Evolutionary conservation across 2,329 filamentous ascomycete species (phyloP), one percentile per base, ranked within the genome.

Genomic region (Pseudocercospora eumusae): DNA sequence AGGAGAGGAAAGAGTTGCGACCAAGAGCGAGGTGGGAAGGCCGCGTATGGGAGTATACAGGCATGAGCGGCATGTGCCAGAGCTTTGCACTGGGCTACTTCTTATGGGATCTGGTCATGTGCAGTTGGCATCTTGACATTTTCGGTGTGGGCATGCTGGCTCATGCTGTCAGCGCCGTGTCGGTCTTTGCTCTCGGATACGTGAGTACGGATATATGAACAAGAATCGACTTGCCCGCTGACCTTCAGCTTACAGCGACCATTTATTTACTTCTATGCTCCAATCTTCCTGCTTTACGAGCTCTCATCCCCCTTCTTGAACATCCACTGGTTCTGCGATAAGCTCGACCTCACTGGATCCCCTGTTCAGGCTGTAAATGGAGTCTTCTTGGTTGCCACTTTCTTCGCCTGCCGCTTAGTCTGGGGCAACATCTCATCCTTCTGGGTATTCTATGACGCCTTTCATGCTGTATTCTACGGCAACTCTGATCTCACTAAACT

Each of bases 251-350:
- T 6, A 27, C 28, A 95, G 91, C 84, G 90, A 63, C 91, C 91
- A 1, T 93, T 93, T 71, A 83, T 93, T 67, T 93, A 93, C 79
- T 93, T 88, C 80, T 96, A 95, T 76, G 89, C 85, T 60, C 84
- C 84, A 60, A 86, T 86, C 63, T 96, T 96, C 76, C 91, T 96
- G 71, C 87, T 95, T 62, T 96, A 92, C 84, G 91, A 96, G 76
- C 84, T 96, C 42, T 93, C 90, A 25, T 90, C 88, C 4, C 90
- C 91, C 7, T 93, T 95, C 76, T 83, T 95, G 61, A 96, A 96
- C 74, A 84, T 93, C 73, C 91, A 96, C 80, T 96, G 91, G 91
- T 95, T 95, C 80, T 91, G 90, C 77, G 91, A 96, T 78, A 96
- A 96, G 80, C 80, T 93, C 62, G 84, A 86, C 71, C 87, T 92